Percentiles rank a stretch among this genome's conserved stretches.
Evolutionary conservation across 2,329 filamentous ascomycete species (phyloP).

Genomic region (Pezicula rhizophila): DNA sequence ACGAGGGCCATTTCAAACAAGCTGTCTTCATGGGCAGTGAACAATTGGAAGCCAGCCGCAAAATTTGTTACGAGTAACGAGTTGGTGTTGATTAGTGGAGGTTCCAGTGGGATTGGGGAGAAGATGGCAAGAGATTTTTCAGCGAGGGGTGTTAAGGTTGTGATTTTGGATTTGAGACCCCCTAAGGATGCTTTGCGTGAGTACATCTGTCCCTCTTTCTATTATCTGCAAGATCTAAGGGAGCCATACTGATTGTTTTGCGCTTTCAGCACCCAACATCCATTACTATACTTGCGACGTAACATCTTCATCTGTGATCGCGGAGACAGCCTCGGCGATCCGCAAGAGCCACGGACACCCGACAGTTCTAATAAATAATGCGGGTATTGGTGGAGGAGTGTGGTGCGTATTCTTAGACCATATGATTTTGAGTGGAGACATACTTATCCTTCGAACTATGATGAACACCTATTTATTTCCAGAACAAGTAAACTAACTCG

Average conservation of each 20-base stretch:
- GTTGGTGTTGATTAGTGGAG: constrained; percentile 70
- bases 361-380: constrained; percentile 68
- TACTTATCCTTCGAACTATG: too few relatives aligned
- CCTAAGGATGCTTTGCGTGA: constrained; percentile 30
- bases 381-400: constrained; percentile 52
- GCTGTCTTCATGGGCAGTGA: constrained; percentile 42
- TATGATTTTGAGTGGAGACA: too few relatives aligned
- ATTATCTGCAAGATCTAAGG: not conserved
- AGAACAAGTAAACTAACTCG: too few relatives aligned
- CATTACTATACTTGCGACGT: constrained; percentile 65
- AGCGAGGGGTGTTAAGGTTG: constrained; percentile 57
- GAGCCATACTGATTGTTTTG: not conserved
- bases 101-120: constrained; percentile 66
- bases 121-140: constrained; percentile 58
- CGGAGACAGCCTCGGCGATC: constrained; percentile 44
- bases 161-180: constrained; percentile 62
- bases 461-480: too few relatives aligned
- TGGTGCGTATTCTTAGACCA: constrained; percentile 22
- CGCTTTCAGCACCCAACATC: constrained; percentile 41
- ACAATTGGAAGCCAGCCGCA: constrained; percentile 43
- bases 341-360: constrained; percentile 53
- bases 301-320: constrained; percentile 48
- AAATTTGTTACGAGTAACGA: constrained; percentile 60
- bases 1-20: constrained; percentile 40
- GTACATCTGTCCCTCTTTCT: constrained; percentile 1